Evolutionary conservation across 306 rosid genomes (phyloP).

Genomic region (Aeschynomene evenia): DNA sequence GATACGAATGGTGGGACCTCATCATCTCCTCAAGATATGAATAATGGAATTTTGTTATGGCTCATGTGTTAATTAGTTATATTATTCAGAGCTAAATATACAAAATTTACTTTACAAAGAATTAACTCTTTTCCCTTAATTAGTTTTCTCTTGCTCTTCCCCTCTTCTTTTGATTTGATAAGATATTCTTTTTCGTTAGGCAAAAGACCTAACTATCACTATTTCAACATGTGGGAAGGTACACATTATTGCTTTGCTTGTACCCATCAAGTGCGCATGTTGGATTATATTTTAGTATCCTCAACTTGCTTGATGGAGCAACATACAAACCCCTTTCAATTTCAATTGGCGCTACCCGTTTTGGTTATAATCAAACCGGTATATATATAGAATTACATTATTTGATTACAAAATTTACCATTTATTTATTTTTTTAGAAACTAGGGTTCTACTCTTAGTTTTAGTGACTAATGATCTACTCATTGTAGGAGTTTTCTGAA

Average conservation of each 20-base stretch:
- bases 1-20: constrained; percentile 38
- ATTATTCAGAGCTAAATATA: too few relatives aligned
- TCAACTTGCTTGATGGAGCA: neutral
- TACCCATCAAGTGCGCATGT: constrained; percentile 19
- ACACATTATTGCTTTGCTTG: constrained; percentile 20
- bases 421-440: too few relatives aligned
- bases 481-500: too few relatives aligned
- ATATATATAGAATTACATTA: too few relatives aligned
- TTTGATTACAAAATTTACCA: too few relatives aligned
- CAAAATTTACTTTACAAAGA: constrained; percentile 9
- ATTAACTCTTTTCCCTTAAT: neutral
- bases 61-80: neutral
- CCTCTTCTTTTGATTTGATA: neutral
- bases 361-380: neutral
- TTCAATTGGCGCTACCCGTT: constrained; percentile 16
- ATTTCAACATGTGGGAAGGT: constrained; percentile 40
- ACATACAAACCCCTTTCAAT: constrained; percentile 8
- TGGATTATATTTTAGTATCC: constrained; percentile 21
- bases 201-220: constrained; percentile 37
- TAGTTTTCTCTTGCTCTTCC: neutral
- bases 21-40: neutral
- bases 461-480: too few relatives aligned
- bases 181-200: constrained; percentile 37
- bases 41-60: constrained; percentile 1
- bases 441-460: too few relatives aligned